phyloP scores from a whole-genome alignment of 129 eudicot species.

The Mikania micrantha region DNA sequence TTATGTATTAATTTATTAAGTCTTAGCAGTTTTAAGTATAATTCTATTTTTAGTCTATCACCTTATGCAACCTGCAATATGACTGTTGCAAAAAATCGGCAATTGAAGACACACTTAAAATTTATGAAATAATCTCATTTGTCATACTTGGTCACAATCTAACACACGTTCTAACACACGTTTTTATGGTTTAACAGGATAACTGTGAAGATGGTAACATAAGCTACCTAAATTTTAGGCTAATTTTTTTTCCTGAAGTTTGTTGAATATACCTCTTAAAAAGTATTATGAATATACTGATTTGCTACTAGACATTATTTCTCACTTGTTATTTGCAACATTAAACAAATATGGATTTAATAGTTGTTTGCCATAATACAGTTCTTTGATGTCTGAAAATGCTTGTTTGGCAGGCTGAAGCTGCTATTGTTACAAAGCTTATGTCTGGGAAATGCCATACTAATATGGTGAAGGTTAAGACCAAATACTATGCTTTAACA shows the following conservation, averaged over 20 bases:
- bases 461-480: conserved; percentile 53
- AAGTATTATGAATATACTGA: neutral
- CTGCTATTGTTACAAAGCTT: conserved; percentile 60
- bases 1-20: neutral
- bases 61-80: conserved; percentile 10
- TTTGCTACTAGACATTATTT: neutral
- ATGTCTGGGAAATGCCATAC: conserved; percentile 57
- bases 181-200: neutral
- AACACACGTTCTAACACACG: no score
- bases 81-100: neutral
- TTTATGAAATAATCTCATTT: neutral
- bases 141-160: neutral
- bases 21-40: conserved; percentile 4
- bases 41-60: neutral
- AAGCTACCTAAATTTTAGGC: neutral
- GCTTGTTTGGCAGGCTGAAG: conserved; percentile 61
- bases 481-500: neutral
- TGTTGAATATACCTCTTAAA: neutral
- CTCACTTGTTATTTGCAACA: conserved; percentile 2
- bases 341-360: neutral
- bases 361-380: neutral
- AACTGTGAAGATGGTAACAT: conserved; percentile 11
- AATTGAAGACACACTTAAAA: neutral
- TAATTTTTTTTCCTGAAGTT: neutral
- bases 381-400: neutral